A percentile compares a stretch with the other conserved stretches of the same genome.
Evolutionary conservation across 208 protist species (phyloP).

Genomic region (Leishmania guyanensis): DNA sequence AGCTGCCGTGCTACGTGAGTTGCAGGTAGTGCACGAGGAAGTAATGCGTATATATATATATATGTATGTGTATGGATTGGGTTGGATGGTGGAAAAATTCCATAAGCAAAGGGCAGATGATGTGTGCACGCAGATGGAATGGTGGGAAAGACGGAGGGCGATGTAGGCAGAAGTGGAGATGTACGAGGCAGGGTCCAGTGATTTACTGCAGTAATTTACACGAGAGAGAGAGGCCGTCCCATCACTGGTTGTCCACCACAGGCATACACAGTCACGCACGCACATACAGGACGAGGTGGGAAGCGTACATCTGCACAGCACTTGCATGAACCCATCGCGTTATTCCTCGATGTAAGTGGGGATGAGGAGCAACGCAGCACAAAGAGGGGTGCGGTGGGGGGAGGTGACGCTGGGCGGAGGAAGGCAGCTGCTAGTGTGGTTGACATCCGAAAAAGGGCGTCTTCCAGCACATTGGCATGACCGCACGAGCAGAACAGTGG

Average conservation of each 20-base stretch:
- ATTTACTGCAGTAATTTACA: background rate
- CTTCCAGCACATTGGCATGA: background rate
- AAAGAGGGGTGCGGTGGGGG: background rate
- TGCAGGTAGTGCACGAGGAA: background rate
- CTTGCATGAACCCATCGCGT: background rate
- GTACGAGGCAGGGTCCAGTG: background rate
- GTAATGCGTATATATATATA: too few species aligned
- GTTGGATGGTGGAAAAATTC: background rate
- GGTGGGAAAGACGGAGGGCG: background rate
- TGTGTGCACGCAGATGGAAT: background rate
- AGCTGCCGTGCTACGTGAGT: background rate
- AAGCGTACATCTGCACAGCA: background rate
- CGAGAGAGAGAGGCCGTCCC: background rate
- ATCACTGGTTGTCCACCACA: background rate
- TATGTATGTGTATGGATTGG: background rate
- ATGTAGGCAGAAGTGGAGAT: background rate
- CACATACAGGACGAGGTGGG: background rate
- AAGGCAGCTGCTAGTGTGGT: background rate
- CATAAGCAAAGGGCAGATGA: background rate
- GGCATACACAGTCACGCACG: background rate
- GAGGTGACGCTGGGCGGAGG: background rate
- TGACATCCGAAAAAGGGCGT: background rate
- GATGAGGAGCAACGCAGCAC: background rate
- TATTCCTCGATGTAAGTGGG: background rate
- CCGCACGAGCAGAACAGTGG: background rate